phyloP scores from a whole-genome alignment of 2,329 filamentous ascomycete genomes.

The Drechslera avenae region DNA sequence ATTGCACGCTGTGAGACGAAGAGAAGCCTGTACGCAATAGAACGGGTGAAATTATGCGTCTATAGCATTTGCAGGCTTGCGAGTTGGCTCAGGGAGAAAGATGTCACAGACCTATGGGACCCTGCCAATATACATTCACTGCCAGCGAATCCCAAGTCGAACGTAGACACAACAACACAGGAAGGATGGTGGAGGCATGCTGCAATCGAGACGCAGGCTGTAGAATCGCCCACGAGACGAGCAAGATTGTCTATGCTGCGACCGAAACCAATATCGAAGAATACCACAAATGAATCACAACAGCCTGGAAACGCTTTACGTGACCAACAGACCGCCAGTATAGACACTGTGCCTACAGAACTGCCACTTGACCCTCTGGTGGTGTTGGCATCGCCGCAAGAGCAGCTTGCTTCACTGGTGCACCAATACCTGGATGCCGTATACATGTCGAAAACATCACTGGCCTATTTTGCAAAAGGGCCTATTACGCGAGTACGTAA shows the following conservation, averaged over 20 bases:
- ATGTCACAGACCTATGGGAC: slow-evolving; percentile 50
- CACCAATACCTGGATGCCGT: slow-evolving; percentile 52
- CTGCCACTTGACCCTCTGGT: slow-evolving; percentile 7
- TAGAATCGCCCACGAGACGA: slow-evolving; percentile 26
- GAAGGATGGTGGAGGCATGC: slow-evolving; percentile 44
- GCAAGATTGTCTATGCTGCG: slow-evolving; percentile 42
- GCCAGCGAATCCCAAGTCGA: slow-evolving; percentile 60
- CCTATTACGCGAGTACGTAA: slow-evolving; percentile 76
- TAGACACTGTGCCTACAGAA: slow-evolving; percentile 5
- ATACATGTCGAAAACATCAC: slow-evolving; percentile 66
- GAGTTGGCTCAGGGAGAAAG: slow-evolving; percentile 66
- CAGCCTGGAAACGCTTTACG: slow-evolving; percentile 1
- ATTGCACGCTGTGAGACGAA: slow-evolving; percentile 51
- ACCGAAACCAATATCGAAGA: slow-evolving; percentile 12
- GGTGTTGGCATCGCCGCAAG: slow-evolving; percentile 31
- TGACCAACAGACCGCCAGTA: slow-evolving; percentile 2
- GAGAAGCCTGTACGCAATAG: slow-evolving; percentile 80
- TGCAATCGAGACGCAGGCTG: slow-evolving; percentile 22
- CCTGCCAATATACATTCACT: slow-evolving; percentile 53
- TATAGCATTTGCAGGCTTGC: slow-evolving; percentile 73
- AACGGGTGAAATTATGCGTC: slow-evolving; percentile 64
- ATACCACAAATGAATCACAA: slow-evolving; percentile 7
- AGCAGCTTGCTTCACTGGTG: slow-evolving; percentile 58
- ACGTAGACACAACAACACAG: neutral
- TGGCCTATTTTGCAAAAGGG: slow-evolving; percentile 85